phyloP scores from a whole-genome alignment of 2,329 filamentous ascomycete genomes.

The Pseudogymnoascus sp. region DNA sequence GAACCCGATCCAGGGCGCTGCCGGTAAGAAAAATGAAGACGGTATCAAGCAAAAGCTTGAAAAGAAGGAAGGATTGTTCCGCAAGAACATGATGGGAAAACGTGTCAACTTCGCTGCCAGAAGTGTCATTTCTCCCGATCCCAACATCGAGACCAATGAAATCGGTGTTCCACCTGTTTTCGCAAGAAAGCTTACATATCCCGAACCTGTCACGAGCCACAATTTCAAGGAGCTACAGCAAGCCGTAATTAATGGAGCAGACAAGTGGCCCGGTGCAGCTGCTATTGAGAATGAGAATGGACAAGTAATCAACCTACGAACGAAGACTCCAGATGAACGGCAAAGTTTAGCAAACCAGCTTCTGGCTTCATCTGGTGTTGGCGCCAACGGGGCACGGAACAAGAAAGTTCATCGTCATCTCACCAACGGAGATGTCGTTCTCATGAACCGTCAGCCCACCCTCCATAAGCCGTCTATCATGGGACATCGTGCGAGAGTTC shows the following conservation, averaged over 20 bases:
- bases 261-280: slow-evolving; percentile 89
- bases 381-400: slow-evolving; percentile 67
- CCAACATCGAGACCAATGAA: slow-evolving; percentile 98
- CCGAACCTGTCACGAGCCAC: slow-evolving; percentile 93
- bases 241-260: slow-evolving; percentile 88
- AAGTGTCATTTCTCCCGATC: slow-evolving; percentile 96
- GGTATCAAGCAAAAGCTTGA: slow-evolving; percentile 97
- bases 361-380: slow-evolving; percentile 72
- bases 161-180: slow-evolving; percentile 98
- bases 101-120: slow-evolving; percentile 97
- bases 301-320: slow-evolving; percentile 77
- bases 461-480: slow-evolving; percentile 99
- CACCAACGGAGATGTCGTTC: slow-evolving; percentile 90
- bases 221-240: slow-evolving; percentile 95
- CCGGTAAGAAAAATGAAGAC: slow-evolving; percentile 73
- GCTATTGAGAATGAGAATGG: slow-evolving; percentile 96
- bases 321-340: slow-evolving; percentile 82
- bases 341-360: slow-evolving; percentile 87
- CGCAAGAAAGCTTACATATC: slow-evolving; percentile 90
- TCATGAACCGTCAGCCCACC: slow-evolving; percentile 98
- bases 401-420: slow-evolving; percentile 97
- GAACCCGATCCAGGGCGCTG: slow-evolving; percentile 72
- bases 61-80: slow-evolving; percentile 97
- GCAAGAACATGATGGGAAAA: slow-evolving; percentile 99
- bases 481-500: slow-evolving; percentile 86